Conservation (phyloP, 1,139 yeast species). For the Entelexis paramagnoliae region DNA sequence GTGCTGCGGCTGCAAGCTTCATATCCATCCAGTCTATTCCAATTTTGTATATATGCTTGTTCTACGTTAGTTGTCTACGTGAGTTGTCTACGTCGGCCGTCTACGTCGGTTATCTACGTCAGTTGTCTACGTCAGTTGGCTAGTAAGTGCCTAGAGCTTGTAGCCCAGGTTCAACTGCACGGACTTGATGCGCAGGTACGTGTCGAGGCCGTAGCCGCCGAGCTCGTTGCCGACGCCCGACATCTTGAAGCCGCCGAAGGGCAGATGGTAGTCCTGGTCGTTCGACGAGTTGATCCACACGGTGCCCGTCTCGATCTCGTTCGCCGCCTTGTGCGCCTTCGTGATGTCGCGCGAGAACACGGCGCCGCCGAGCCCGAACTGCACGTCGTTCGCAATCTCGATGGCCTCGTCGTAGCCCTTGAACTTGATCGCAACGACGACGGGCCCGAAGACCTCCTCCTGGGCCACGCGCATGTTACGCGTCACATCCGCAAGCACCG, state of each 20-base stretch:
- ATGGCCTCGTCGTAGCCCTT: constrained; percentile 62
- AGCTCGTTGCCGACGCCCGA: constrained; percentile 84
- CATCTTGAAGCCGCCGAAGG: constrained; percentile 77
- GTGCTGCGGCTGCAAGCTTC: too few relatives aligned
- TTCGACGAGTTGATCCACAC: constrained; percentile 80
- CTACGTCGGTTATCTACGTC: background rate
- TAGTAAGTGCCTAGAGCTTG: constrained; percentile 17
- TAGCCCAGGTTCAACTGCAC: constrained; percentile 38
- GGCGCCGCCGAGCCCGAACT: constrained; percentile 74
- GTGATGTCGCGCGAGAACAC: constrained; percentile 59
- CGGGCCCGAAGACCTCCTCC: constrained; percentile 91
- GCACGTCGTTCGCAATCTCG: constrained; percentile 41
- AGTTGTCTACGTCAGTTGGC: background rate
- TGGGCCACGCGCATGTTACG: constrained; percentile 55
- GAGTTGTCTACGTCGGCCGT: too few relatives aligned
- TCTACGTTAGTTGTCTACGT: too few relatives aligned
- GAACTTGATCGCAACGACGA: constrained; percentile 65
- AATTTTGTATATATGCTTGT: too few relatives aligned
- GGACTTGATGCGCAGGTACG: constrained; percentile 73
- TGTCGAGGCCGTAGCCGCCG: constrained; percentile 68
- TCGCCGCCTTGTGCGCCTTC: constrained; percentile 56
- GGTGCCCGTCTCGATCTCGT: constrained; percentile 68
- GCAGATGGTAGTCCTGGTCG: constrained; percentile 63
- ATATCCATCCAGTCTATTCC: too few relatives aligned
- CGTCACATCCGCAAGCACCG: constrained; percentile 61